A percentile compares a stretch with the other conserved stretches of the same genome.
These are phyloP conservation scores for Arthrocladium fulminans DNA, from an alignment of 2,329 filamentous ascomycete species.

Conservation along the genomic window DNA sequence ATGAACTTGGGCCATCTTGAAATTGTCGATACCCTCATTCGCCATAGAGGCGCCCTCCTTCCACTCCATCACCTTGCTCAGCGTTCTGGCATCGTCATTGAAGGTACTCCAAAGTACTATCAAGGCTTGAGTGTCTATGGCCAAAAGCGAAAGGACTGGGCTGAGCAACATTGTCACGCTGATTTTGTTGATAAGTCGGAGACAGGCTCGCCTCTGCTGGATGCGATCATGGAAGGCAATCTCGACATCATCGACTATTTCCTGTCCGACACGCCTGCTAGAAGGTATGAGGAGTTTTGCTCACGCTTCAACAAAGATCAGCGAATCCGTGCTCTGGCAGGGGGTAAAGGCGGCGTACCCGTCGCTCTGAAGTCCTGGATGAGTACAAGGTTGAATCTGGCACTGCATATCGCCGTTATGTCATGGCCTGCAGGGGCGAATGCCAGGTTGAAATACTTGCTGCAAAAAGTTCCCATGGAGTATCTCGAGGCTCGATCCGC, in stretches of 20 bases:
- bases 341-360: constrained; percentile 55
- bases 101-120: constrained; percentile 62
- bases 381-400: constrained; percentile 45
- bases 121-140: constrained; percentile 69
- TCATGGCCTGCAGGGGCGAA: constrained; percentile 38
- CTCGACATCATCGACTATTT: constrained; percentile 71
- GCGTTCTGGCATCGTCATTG: constrained; percentile 54
- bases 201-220: constrained; percentile 28
- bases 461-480: constrained; percentile 49
- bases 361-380: constrained; percentile 47
- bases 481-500: constrained; percentile 54
- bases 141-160: constrained; percentile 67
- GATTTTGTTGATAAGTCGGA: constrained; percentile 9
- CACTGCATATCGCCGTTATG: constrained; percentile 58
- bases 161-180: constrained; percentile 30
- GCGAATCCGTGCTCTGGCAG: constrained; percentile 52
- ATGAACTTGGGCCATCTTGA: constrained; percentile 43
- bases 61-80: constrained; percentile 59
- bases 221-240: constrained; percentile 36
- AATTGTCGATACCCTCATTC: constrained; percentile 57
- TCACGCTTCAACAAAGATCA: constrained; percentile 53
- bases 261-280: constrained; percentile 58
- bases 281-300: constrained; percentile 61
- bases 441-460: constrained; percentile 56
- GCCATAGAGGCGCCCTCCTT: constrained; percentile 57